phyloP scores from a whole-genome alignment of 371 early-diverging fungal genomes.

The Syncephalastrum sp. region DNA sequence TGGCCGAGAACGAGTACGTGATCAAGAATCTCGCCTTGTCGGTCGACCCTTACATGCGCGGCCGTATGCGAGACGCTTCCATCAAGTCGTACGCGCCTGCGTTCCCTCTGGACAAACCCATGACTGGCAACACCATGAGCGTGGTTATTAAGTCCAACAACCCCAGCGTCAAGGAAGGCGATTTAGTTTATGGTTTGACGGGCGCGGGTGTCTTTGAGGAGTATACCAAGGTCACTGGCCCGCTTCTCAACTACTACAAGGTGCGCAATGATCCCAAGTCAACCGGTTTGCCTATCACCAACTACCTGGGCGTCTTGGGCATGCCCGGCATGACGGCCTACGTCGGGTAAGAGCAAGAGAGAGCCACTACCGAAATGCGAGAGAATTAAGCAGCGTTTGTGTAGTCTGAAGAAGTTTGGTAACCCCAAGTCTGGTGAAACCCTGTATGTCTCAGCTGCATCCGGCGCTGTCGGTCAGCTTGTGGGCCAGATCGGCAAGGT shows the following conservation, averaged over 20 bases:
- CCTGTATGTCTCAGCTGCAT: constrained; percentile 50
- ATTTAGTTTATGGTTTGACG: constrained; percentile 54
- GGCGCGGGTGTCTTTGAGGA: constrained; percentile 49
- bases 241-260: constrained; percentile 12
- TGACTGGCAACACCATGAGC: constrained; percentile 58
- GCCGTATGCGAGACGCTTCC: constrained; percentile 54
- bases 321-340: constrained; percentile 56
- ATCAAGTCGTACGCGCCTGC: constrained; percentile 49
- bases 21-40: constrained; percentile 48
- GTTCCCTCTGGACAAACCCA: constrained; percentile 54
- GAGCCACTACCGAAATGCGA: not conserved
- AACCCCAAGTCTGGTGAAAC: constrained; percentile 48
- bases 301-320: constrained; percentile 53
- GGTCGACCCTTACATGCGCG: constrained; percentile 55
- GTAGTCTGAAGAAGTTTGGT: constrained; percentile 16
- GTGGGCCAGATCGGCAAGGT: constrained; percentile 69
- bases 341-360: constrained; percentile 19
- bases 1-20: constrained; percentile 55
- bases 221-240: constrained; percentile 29
- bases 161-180: constrained; percentile 53
- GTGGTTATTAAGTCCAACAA: constrained; percentile 59
- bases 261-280: constrained; percentile 36
- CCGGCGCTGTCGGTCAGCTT: constrained; percentile 58
- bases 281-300: constrained; percentile 39
- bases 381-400: not conserved